Percentiles rank a stretch among this genome's conserved stretches.
Conservation (phyloP, 805 yeast species). For the Komagataella ulmi region DNA sequence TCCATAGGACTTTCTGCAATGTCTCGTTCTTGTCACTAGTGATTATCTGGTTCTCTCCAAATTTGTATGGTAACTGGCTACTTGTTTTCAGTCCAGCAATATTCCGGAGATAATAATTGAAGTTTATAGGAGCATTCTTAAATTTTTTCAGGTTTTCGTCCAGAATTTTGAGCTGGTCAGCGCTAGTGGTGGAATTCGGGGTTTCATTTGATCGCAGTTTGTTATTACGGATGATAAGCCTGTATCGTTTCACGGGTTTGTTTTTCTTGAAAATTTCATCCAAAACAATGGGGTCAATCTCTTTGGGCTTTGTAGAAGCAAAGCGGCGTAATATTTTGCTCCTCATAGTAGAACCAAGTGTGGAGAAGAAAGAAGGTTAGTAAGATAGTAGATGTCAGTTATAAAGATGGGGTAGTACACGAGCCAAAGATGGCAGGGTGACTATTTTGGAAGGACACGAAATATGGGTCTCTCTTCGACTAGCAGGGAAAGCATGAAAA, state of each 20-base stretch:
- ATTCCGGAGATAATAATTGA: constrained; percentile 19
- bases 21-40: constrained; percentile 24
- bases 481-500: not conserved
- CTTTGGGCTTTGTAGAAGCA: constrained; percentile 3
- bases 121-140: constrained; percentile 18
- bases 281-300: constrained; percentile 14
- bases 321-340: not conserved
- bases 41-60: constrained; percentile 46
- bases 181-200: not conserved
- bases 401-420: not conserved
- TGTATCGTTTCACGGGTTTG: constrained; percentile 8
- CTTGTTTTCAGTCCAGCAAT: constrained; percentile 17
- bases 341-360: not conserved
- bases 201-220: not conserved
- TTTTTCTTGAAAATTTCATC: constrained; percentile 16
- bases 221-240: not conserved
- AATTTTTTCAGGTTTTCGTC: constrained; percentile 16
- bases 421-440: not conserved
- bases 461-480: not conserved
- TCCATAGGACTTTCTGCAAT: constrained; percentile 34
- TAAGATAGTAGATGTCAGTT: not conserved
- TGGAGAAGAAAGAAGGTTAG: not conserved
- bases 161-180: constrained; percentile 12
- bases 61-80: constrained; percentile 38
- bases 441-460: not conserved